Base-by-base conservation (phyloP, 768 basidiomycete species). In the Obba rivulosa region DNA sequence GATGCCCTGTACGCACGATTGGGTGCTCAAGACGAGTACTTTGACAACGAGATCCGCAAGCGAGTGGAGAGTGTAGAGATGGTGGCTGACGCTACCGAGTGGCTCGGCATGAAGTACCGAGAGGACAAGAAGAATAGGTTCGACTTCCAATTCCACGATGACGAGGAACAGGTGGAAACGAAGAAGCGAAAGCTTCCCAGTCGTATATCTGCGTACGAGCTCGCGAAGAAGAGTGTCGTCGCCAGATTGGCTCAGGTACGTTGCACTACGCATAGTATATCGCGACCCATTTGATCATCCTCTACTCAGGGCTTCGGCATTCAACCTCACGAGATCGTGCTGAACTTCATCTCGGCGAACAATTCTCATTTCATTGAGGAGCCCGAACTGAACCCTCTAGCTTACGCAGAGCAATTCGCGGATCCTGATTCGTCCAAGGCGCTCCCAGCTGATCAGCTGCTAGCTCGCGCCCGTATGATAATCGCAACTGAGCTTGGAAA, bases 401-500 rank as follows among this genome's bases (percentile, higher is more conserved):
- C 81, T 0, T 87, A 82, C 57, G 95, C 94, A 7, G 92, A 95
- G 59, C 87, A 90, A 57, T 98, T 85, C 65, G 78, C 76, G 13
- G 87, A 87, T 56, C 77, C 83, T 2, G 83, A 87, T 59, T 78
- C 79, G 4, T 31, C 62, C 36, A 81, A 78, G 51, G 74, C 78
- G 1, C 75, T 75, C 56, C 59, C 78, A 9, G 69, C 83, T 0
- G 83, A 89, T 47, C 85, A 90, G 45, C 63, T 88, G 22, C 76
- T 92, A 40, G 74, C 74, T 41, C 79, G 79, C 28, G 88, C 91
- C 9, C 80, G 89, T 41, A 78, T 90, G 74, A 85, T 98, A 48
- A 69, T 98, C 41, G 78, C 86, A 5, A 91, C 88, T 0, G 96
- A 98, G 63, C 76, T 98, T 16, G 89, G 90, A 28, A 94, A 89